Percentiles rank a stretch among this genome's conserved stretches.
phyloP scores from a whole-genome alignment of 1,139 yeast genomes.

The Arxiozyma heterogenica region DNA sequence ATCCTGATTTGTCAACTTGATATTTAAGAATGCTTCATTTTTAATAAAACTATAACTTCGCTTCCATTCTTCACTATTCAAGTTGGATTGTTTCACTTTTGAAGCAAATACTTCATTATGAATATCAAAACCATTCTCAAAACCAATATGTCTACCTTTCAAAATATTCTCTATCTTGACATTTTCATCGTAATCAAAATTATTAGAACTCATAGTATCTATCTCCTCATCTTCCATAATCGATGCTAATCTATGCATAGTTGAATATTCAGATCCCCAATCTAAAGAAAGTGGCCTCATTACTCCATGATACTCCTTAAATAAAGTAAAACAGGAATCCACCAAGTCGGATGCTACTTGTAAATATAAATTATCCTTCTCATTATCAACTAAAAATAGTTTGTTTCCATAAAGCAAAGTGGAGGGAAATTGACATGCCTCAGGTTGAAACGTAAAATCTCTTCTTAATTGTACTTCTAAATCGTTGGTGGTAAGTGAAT shows the following conservation, averaged over 20 bases:
- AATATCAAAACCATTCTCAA: slow-evolving; percentile 4
- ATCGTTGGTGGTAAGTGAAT: slow-evolving; percentile 20
- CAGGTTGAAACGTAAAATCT: slow-evolving; percentile 39
- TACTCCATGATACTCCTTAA: slow-evolving; percentile 29
- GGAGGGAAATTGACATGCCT: slow-evolving; percentile 69
- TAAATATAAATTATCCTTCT: slow-evolving; percentile 37
- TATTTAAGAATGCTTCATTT: slow-evolving; percentile 6
- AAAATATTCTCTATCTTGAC: slow-evolving; percentile 21
- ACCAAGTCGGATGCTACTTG: slow-evolving; percentile 53
- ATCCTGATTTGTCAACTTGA: slow-evolving; percentile 4
- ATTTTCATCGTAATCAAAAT: slow-evolving; percentile 14
- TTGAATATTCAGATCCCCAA: background rate
- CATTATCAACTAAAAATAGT: slow-evolving; percentile 33
- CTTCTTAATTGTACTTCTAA: slow-evolving; percentile 22
- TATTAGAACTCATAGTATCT: background rate
- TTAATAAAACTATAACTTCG: slow-evolving; percentile 5
- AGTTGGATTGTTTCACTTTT: slow-evolving; percentile 2
- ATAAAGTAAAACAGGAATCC: slow-evolving; percentile 53
- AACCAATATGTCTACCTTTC: slow-evolving; percentile 12
- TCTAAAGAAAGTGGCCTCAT: slow-evolving; percentile 33
- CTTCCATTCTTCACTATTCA: slow-evolving; percentile 30
- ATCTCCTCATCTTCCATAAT: background rate
- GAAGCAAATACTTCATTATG: background rate
- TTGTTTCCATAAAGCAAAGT: slow-evolving; percentile 62
- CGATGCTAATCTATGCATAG: background rate